Evolutionary conservation across 768 basidiomycete genomes (phyloP), one percentile per base, ranked within the genome.

Genomic region (Calocybe indica): DNA sequence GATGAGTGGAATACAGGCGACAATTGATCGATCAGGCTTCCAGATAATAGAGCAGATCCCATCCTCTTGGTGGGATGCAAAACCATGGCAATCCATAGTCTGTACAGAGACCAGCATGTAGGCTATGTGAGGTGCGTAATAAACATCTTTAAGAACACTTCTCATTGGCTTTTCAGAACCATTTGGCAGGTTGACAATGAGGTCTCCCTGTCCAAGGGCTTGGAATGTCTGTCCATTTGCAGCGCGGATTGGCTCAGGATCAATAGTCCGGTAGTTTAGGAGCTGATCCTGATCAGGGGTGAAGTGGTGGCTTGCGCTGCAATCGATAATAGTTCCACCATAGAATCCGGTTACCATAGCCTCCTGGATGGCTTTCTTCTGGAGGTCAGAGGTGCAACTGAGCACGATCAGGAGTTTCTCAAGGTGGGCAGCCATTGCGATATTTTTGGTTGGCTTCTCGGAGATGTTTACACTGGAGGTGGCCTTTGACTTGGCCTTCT

Each of bases 81-180:
- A 64, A 0, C 70, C 67, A 5, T 34, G 37, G 0, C 71, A 58
- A 44, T 72, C 67, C 7, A 74, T 60, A 30, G 51, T 33, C 5
- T 68, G 66, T 46, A 70, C 55, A 0, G 67, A 69, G 6, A 70
- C 51, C 1, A 73, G 59, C 7, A 64, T 72, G 47, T 67, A 69
- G 2, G 64, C 62, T 5, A 70, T 58, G 14, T 68, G 62, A 0
- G 65, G 69, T 6, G 68, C 61, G 47, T 70, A 69, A 5, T 71
- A 52, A n/a, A 71, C 67, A 35, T 69, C 55, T 2, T 52, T 62
- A 12, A 72, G 55, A 5, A 48, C 45, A 2, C 68, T 43, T 11
- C 58, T 51, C 4, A 54, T 54, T 5, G 55, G 54, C 34, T 45
- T 12, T 37, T 63, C 54, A 13, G 51, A 52, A 36, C 65, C 66